phyloP scores from a whole-genome alignment of 805 yeast species.

The Dipodascus geniculatus region DNA sequence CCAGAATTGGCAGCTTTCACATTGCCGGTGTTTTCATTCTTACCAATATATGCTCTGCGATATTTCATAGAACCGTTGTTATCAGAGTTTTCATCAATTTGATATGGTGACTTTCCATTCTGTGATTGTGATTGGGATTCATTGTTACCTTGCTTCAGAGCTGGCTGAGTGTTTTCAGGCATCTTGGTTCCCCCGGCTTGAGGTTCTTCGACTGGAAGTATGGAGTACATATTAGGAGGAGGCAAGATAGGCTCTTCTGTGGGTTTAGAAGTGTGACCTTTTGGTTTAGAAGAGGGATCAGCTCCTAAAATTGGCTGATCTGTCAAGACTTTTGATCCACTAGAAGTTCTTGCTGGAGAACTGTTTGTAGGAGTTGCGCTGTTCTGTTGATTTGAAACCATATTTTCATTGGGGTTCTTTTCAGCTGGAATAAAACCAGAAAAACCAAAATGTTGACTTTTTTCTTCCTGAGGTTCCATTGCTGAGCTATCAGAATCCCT shows the following conservation, averaged over 20 bases:
- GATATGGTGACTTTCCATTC: too few species aligned
- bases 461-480: too few species aligned
- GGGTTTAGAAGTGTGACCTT: background rate
- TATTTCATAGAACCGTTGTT: too few species aligned
- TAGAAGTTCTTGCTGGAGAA: background rate
- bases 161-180: background rate
- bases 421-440: too few species aligned
- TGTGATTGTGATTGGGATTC: too few species aligned
- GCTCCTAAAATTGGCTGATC: background rate
- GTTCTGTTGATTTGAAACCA: background rate
- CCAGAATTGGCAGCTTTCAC: background rate
- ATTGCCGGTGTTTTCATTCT: too few species aligned
- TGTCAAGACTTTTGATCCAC: background rate
- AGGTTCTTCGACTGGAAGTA: background rate
- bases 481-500: too few species aligned
- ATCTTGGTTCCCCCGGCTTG: background rate
- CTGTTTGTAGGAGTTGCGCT: too few species aligned
- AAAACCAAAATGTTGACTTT: too few species aligned
- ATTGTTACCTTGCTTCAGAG: too few species aligned
- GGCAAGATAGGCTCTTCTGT: background rate
- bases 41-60: too few species aligned
- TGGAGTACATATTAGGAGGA: background rate
- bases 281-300: background rate
- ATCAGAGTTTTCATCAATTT: background rate
- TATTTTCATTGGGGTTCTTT: too few species aligned